Evolutionary conservation across 1,284 basidiomycete genomes (phyloP), one percentile per base, ranked within the genome.

Genomic region (Apiotrichum sp.): DNA sequence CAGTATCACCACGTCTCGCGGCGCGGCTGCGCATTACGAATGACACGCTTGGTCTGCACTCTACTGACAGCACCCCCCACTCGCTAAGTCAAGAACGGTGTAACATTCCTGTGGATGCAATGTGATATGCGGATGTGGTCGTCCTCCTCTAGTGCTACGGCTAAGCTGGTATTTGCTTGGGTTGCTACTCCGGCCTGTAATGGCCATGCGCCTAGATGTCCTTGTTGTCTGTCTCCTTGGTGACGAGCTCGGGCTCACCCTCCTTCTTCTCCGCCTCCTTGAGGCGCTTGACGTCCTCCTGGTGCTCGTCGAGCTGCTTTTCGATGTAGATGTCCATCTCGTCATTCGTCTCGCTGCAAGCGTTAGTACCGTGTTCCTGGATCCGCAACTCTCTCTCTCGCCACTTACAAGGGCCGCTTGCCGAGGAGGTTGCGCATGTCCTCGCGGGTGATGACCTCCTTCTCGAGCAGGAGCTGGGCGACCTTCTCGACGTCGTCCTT

Each of bases 311-410:
- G 38, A 76, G 64, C 67, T 75, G 69, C 52, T 65, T 64, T 61
- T 93, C 90, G 29, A 93, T 81, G 86, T 90, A 93, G 72, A 86
- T 88, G 78, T 93, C 90, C 90, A 93, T 93, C 66, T 93, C 90
- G 70, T 93, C 92, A 2, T 9, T 45, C n/a, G 29, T 33, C 11
- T 45, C 31, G 44, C 31, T 45, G 22, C 42, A 9, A 22, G 29
- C 29, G 29, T 29, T 29, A 29, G 29, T 29, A 29, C 29, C 29
- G 3, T 29, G 29, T 43, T 65, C 2, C 40, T 43, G n/a, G 42
- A n/a, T 29, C 29, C 29, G 29, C 22, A 22, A 29, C 3, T 29
- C 29, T 29, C 29, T 29, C 29, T 29, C 29, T 38, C 36, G 11
- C 5, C n/a, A 45, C 44, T 45, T 32, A 45, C 44, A 70, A 70